Evolutionary conservation across 2,329 filamentous ascomycete genomes (phyloP), one percentile per base, ranked within the genome.

Genomic region (Talaromyces piceae): DNA sequence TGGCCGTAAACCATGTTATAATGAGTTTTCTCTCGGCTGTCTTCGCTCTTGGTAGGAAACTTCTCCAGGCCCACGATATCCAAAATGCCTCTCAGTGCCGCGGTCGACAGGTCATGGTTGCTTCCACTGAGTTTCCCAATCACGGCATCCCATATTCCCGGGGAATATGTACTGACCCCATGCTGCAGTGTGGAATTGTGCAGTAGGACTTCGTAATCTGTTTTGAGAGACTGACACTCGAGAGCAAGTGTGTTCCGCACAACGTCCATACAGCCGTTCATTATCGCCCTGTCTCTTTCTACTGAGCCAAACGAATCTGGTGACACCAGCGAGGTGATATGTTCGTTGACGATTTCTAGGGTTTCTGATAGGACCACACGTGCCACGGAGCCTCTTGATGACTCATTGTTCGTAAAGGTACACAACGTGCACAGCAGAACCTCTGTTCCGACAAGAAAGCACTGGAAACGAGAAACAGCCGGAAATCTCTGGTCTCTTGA

Each of bases 91-190:
- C 84, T 74, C 2, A 96, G 67, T 58, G 91, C 84, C 30, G 82
- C 81, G 45, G 81, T 84, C 1, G 88, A 88, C n/a, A 96, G 73
- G 4, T 82, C 76, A n/a, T 86, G 70, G 57, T 87, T 81, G 28
- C 82, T 79, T 25, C 81, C 76, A 57, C 82, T 78, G 45, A 93
- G 77, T 23, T 83, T 80, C 46, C 83, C 78, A 44, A 88, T 76
- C 44, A 91, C 85, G 1, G 82, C 78, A 56, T 88, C 86, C 86
- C 91, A 96, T 39, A 95, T 81, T 13, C 82, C 78, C 13, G 84
- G 76, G 0, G 88, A 91, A 51, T 88, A 80, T 16, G 84, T 82
- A 56, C 81, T 81, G 39, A 86, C 67, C 52, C 87, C 80, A 58
- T 83, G 78, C 46, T 86, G 85, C 18, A 89, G 77, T 41, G 78